Base-by-base conservation (phyloP, 2,329 filamentous ascomycete species). In the Coleophoma eucalyptorum region DNA sequence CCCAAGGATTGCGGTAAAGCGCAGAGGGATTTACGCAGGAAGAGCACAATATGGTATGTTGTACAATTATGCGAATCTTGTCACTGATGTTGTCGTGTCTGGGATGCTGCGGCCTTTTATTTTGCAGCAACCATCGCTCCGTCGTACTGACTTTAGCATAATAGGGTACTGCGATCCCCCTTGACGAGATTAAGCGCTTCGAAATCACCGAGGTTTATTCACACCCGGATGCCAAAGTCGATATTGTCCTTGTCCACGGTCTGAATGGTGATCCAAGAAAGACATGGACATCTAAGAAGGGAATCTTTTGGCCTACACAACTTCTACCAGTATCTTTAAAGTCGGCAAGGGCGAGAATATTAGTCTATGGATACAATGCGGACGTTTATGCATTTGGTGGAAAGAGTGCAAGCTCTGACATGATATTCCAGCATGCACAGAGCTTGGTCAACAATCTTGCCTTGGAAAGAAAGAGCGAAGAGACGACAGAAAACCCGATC, bases 321-420 rank as follows among this genome's bases (percentile, higher is more conserved):
- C 74, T 90, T 13, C 74, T 90, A 1, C 86, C 87, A 0, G 64
- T 69, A 1, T 76, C 84, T 2, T 70, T 90, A 15, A 76, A 74
- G 48, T 70, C 74, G 10, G 72, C 74, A 11, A 77, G 77, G 20
- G 84, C 83, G 48, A 82, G 88, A 47, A 72, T 90, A 18, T 68
- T 90, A 49, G 84, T 86, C 1, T 90, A 89, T 62, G 87, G 87
- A 20, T 90, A 90, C 65, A 88, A 90, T 64, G 85, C 86, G 20
- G 84, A 88, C 52, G 74, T 79, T 1, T 67, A 70, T 35, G 66
- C 75, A 1, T 79, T 78, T 55, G 63, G 64, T 18, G 72, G 68
- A 2, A 76, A 78, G 49, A 78, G 74, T 16, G 79, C 81, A 3
- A 86, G 81, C 60, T 79, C 86, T 57, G 84, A 84, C 67, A 82